Evolutionary conservation across 1,284 basidiomycete species (phyloP).

Genomic region (Tilletia setariae): DNA sequence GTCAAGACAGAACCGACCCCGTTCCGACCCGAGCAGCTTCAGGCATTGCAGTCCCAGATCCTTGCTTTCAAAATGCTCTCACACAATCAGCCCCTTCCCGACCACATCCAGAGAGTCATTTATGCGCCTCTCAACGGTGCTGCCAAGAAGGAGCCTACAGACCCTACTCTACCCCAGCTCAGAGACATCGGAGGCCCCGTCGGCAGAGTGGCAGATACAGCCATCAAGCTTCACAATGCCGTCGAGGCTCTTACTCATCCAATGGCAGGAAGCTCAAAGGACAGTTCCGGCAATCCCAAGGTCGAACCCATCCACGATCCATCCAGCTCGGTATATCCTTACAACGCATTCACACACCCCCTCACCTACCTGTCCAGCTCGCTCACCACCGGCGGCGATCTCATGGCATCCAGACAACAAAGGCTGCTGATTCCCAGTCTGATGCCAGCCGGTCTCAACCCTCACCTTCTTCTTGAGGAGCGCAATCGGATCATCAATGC

Average conservation of each 20-base stretch:
- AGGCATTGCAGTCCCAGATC: conserved; percentile 80
- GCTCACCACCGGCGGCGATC: conserved; percentile 35
- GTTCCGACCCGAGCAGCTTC: conserved; percentile 75
- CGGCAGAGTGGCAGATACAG: conserved; percentile 73
- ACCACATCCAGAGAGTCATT: conserved; percentile 74
- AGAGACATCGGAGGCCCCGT: conserved; percentile 62
- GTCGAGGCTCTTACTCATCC: not conserved
- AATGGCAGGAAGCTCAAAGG: conserved; percentile 5
- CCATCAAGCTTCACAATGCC: conserved; percentile 15
- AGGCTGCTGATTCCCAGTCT: conserved; percentile 79
- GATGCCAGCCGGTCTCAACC: conserved; percentile 89
- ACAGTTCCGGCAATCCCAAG: not conserved
- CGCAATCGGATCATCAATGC: conserved; percentile 86
- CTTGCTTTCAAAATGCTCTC: conserved; percentile 80
- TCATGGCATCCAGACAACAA: conserved; percentile 68
- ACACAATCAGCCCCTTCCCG: conserved; percentile 75
- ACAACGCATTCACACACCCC: conserved; percentile 88
- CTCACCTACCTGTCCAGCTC: conserved; percentile 61
- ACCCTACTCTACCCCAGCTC: conserved; percentile 55
- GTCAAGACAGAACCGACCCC: conserved; percentile 26
- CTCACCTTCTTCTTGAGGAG: conserved; percentile 83
- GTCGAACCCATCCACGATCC: conserved; percentile 63
- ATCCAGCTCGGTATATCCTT: conserved; percentile 81
- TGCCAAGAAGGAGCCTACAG: conserved; percentile 21
- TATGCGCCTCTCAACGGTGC: conserved; percentile 24